Conservation (phyloP, 495 filamentous ascomycete genomes). For the Entonaema liquescens region DNA sequence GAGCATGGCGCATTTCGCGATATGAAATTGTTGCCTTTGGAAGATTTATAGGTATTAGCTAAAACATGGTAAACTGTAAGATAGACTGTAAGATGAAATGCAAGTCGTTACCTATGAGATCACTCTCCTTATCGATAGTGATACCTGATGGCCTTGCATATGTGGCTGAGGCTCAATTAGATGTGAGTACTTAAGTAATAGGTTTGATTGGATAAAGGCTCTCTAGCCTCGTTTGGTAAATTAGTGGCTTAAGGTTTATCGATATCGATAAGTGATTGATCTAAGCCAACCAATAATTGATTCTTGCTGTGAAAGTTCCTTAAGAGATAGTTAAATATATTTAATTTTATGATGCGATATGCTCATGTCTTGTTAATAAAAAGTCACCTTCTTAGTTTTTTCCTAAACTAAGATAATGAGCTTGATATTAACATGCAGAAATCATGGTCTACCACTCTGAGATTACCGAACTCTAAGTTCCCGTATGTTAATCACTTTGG, state of each 20-base stretch:
- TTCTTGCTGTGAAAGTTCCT: background rate
- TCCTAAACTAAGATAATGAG: constrained; percentile 25
- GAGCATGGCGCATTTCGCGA: constrained; percentile 30
- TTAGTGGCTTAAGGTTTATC: background rate
- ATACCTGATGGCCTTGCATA: background rate
- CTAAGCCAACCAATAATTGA: background rate
- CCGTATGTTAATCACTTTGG: constrained; percentile 50
- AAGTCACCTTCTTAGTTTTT: background rate
- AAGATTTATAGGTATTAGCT: background rate
- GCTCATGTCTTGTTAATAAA: constrained; percentile 5
- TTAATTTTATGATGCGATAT: constrained; percentile 15
- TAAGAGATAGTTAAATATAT: background rate
- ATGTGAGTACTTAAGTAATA: too few relatives aligned
- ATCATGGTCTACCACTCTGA: constrained; percentile 59
- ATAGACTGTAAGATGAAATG: background rate
- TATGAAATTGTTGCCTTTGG: background rate
- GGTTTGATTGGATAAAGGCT: background rate
- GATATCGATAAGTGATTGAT: background rate
- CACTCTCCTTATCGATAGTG: constrained; percentile 26
- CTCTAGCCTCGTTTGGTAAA: background rate
- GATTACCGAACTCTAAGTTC: constrained; percentile 59
- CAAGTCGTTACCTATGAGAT: constrained; percentile 15
- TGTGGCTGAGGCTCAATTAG: constrained; percentile 4
- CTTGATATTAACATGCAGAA: constrained; percentile 54
- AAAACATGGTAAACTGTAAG: background rate